Percentiles rank a stretch among this genome's conserved stretches.
These are phyloP conservation scores for Pseudogymnoascus sp. DNA, from an alignment of 2,329 filamentous ascomycete genomes.

Conservation along the genomic window DNA sequence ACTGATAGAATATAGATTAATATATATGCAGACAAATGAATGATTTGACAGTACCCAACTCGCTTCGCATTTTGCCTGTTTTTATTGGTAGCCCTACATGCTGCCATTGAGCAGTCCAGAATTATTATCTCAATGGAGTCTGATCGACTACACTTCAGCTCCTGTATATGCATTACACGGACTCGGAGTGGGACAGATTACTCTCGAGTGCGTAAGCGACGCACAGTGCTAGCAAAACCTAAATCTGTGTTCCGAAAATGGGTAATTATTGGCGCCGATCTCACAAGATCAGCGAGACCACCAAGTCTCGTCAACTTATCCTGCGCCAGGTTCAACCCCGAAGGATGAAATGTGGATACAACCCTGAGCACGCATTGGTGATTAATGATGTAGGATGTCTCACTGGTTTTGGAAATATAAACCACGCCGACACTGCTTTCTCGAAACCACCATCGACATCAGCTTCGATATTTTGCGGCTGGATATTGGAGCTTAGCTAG, in stretches of 20 bases:
- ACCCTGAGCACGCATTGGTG: neutral
- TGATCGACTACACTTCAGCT: neutral
- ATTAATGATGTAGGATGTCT: neutral
- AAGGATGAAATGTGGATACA: neutral
- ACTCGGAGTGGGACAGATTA: neutral
- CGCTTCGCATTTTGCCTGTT: neutral
- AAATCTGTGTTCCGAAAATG: neutral
- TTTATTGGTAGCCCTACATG: neutral
- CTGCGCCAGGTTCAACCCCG: neutral
- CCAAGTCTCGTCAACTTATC: neutral
- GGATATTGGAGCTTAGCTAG: neutral
- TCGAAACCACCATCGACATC: neutral
- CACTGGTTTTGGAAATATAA: neutral
- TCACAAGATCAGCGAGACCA: neutral
- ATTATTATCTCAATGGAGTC: neutral
- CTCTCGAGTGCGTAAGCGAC: neutral
- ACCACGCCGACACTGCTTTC: neutral
- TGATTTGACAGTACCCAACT: neutral
- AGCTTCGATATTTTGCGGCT: neutral
- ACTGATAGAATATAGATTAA: neutral
- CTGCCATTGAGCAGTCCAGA: neutral
- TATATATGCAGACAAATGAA: neutral
- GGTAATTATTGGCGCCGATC: neutral
- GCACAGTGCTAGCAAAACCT: neutral
- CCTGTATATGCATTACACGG: slow-evolving; percentile 1